These are phyloP conservation scores for Mucor circinelloides DNA, from an alignment of 371 early-diverging fungal genomes.

Conservation along the genomic window DNA sequence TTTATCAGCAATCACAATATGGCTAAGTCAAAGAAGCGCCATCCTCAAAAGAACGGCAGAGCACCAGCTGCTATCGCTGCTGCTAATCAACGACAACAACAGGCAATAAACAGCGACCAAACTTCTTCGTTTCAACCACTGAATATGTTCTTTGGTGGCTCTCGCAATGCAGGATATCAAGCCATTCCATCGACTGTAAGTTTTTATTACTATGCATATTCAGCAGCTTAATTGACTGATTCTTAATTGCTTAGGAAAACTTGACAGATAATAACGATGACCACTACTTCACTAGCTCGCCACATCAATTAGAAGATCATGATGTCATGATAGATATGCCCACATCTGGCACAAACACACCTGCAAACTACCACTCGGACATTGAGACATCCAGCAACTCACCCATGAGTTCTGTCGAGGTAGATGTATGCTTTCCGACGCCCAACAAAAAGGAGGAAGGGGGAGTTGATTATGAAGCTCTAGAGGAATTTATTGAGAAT, in stretches of 20 bases:
- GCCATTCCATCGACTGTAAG: neutral
- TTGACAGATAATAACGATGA: neutral
- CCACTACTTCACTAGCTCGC: neutral
- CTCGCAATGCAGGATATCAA: slow-evolving; percentile 8
- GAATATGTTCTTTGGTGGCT: slow-evolving; percentile 24
- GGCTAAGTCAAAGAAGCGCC: slow-evolving; percentile 27
- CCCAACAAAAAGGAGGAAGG: slow-evolving; percentile 31
- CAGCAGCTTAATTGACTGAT: neutral
- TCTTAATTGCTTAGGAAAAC: neutral
- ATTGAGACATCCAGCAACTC: slow-evolving; percentile 28
- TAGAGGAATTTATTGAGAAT: slow-evolving; percentile 23
- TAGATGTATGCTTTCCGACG: slow-evolving; percentile 49
- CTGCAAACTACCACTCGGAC: slow-evolving; percentile 24
- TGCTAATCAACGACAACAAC: slow-evolving; percentile 4
- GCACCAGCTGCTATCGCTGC: neutral
- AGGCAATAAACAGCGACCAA: neutral
- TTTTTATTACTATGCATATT: too few relatives aligned
- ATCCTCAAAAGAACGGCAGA: neutral
- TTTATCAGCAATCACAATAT: slow-evolving; percentile 2
- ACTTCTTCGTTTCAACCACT: slow-evolving; percentile 21
- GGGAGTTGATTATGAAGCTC: slow-evolving; percentile 34
- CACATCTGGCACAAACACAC: neutral
- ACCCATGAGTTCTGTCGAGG: slow-evolving; percentile 31
- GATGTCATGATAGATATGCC: slow-evolving; percentile 21
- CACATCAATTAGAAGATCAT: neutral